Base-by-base conservation (phyloP, 2,329 filamentous ascomycete species). In the Ophiostoma ips region DNA sequence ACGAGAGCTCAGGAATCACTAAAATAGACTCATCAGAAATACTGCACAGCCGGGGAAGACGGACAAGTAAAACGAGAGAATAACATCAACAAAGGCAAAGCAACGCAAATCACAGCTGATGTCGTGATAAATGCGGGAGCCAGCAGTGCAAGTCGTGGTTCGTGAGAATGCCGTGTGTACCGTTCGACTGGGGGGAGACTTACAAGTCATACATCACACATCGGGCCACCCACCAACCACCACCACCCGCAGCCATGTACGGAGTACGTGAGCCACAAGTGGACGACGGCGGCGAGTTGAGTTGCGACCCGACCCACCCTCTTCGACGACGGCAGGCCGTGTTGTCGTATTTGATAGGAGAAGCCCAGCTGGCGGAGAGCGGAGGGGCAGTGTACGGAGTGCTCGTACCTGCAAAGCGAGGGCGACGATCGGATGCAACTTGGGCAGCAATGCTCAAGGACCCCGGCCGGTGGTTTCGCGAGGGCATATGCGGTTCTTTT, bases 371-470 rank as follows among this genome's bases (percentile, higher is more conserved):
- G 36, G 36, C 12, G 36, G 12, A 10, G 18, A n/a, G 34, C 15
- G 34, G 9, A 37, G 15, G 35, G 16, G 35, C 6, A 30, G 15
- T 8, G 38, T 28, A 28, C 24, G 24, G 8, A 28, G 24, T n/a
- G n/a, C n/a, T n/a, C n/a, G n/a, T 28, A 49, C 19, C 38, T 18
- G 38, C 48, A 28, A 28, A 28, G 38, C 38, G 19, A 41, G 3
- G 10, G 38, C 24, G 43, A 50, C n/a, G 35, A 31, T 16, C 45
- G 24, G 46, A 48, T 30, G 40, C 40, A 33, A 24, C 38, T 55
- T 54, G 54, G 54, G 54, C 54, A 55, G 49, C 54, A 55, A 55
- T 54, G 52, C 45, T 49, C 31, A 38, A 18, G 37, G 11, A 44
- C 33, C 37, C 30, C n/a, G 40, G 35, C 40, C n/a, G 40, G 35